phyloP scores from a whole-genome alignment of 331 rosid genomes.

The Spiraea crenata region DNA sequence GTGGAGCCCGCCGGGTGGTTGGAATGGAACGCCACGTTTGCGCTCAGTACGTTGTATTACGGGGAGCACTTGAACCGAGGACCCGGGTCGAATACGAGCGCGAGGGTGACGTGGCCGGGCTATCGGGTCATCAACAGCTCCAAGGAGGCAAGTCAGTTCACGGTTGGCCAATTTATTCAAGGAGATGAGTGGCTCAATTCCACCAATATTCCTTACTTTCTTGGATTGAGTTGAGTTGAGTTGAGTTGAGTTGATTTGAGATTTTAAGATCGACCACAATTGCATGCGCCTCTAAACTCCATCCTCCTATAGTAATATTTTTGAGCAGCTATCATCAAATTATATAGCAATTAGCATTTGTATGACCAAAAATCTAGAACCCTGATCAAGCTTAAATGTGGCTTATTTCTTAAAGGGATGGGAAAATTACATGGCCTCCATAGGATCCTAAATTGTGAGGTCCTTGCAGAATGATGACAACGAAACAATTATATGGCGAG shows the following conservation, averaged over 20 bases:
- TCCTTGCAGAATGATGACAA: background rate
- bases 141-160: conserved; percentile 59
- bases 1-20: conserved; percentile 41
- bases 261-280: too few species aligned
- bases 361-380: background rate
- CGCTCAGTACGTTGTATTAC: conserved; percentile 33
- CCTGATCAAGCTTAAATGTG: too few species aligned
- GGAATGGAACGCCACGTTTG: conserved; percentile 48
- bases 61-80: conserved; percentile 41
- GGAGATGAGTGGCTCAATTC: conserved; percentile 63
- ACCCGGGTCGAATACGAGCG: conserved; percentile 37
- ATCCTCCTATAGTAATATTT: too few species aligned
- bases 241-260: too few species aligned
- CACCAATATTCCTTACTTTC: conserved; percentile 47
- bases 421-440: too few species aligned
- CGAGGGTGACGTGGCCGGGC: conserved; percentile 42
- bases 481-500: conserved; percentile 17
- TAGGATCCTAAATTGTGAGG: background rate
- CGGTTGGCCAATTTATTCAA: conserved; percentile 53
- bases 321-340: too few species aligned
- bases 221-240: conserved; percentile 16
- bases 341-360: background rate
- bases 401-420: too few species aligned
- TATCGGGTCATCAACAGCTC: conserved; percentile 49
- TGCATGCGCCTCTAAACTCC: too few species aligned